Base-by-base conservation (phyloP, 2,329 filamentous ascomycete species). In the Conoideocrella luteorostrata region DNA sequence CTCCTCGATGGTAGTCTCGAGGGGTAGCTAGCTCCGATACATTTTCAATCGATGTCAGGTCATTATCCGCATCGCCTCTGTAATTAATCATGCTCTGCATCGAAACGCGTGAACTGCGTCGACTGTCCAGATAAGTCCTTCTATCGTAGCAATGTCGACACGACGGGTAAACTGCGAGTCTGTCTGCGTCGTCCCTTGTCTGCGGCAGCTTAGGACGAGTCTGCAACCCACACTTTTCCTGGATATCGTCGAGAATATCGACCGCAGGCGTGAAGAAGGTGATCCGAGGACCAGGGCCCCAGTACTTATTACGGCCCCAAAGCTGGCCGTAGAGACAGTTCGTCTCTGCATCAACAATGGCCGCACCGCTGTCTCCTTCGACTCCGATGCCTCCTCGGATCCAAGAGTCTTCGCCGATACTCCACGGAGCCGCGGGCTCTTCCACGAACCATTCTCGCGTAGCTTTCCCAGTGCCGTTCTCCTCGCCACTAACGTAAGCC, bases 381-480 rank as follows among this genome's bases (percentile, higher is more conserved):
- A 71, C 65, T 13, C 69, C 68, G 10, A 71, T 68, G 22, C 69
- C 69, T 4, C 68, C 67, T 3, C 66, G 59, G 39, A 71, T 71
- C 68, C 68, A 71, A 9, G 53, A 59, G 11, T 71, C 63, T 30
- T 69, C 66, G 9, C 67, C 64, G n/a, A n/a, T n/a, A n/a, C n/a
- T n/a, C n/a, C 52, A 55, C 0, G 57, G 21, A 4, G 28, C 48
- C 22, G 53, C 57, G 2, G 64, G 62, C 46, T 69, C 66, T 48
- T 71, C 68, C 17, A 71, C 55, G 42, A 65, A 71, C 69, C 69
- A 71, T 51, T 71, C 69, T 5, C 68, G 56, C 4, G 69, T 70
- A 3, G 63, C 61, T 41, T 64, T 69, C 2, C 60, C 58, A 0
- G 68, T 71, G 4, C 66, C 64, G 35, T 70, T 71, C 10, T 55